Evolutionary conservation across 768 basidiomycete species (phyloP).

Genomic region (Gymnopilus dilepis): DNA sequence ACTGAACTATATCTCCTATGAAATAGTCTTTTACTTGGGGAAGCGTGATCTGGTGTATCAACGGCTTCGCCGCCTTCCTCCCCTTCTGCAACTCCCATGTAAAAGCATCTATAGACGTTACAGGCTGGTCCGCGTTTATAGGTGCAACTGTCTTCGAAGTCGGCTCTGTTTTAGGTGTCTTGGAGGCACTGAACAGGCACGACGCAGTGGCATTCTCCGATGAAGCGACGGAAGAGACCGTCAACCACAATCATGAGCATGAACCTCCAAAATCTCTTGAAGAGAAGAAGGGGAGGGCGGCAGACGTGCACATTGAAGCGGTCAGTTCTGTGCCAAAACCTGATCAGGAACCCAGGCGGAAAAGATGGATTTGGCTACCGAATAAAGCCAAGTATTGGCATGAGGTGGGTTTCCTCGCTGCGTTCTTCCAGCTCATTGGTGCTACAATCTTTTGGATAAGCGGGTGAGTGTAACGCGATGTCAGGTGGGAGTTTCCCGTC

Average conservation of each 20-base stretch:
- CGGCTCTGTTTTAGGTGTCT: conserved; percentile 55
- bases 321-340: not conserved
- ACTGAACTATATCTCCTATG: not conserved
- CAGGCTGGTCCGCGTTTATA: conserved; percentile 54
- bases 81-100: conserved; percentile 41
- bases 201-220: conserved; percentile 16
- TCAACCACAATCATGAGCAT: conserved; percentile 4
- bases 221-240: not conserved
- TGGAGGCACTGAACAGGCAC: conserved; percentile 58
- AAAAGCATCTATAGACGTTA: conserved; percentile 32
- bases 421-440: conserved; percentile 54
- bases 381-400: conserved; percentile 40
- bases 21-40: conserved; percentile 50
- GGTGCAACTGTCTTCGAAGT: conserved; percentile 64
- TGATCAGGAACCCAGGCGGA: not conserved
- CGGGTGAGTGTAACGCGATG: conserved; percentile 33
- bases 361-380: conserved; percentile 44
- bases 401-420: conserved; percentile 54
- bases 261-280: conserved; percentile 19
- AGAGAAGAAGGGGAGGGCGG: conserved; percentile 2
- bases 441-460: conserved; percentile 68
- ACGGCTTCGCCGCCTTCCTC: conserved; percentile 60
- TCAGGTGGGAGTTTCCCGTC: conserved; percentile 15
- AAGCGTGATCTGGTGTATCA: conserved; percentile 56
- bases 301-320: not conserved